These are phyloP conservation scores for Scutellaria barbata DNA, from an alignment of 257 asterid species.

Conservation along the genomic window DNA sequence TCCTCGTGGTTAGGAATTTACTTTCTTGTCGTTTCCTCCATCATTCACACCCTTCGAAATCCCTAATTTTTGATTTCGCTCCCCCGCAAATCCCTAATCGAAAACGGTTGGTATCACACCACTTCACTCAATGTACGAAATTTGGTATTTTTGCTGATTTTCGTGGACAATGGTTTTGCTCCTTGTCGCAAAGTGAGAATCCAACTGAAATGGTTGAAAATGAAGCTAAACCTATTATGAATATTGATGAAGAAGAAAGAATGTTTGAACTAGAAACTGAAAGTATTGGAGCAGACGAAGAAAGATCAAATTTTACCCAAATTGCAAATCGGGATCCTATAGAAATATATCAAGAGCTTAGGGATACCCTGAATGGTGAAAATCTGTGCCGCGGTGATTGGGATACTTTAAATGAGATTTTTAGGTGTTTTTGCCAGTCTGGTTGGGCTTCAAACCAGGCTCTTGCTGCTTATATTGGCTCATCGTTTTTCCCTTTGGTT, in stretches of 20 bases:
- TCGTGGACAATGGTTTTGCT: slow-evolving; percentile 44
- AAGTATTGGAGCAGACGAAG: slow-evolving; percentile 31
- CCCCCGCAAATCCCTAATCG: slow-evolving; percentile 28
- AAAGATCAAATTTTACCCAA: slow-evolving; percentile 39
- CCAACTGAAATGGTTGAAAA: slow-evolving; percentile 30
- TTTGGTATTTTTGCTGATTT: slow-evolving; percentile 32
- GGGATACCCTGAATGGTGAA: slow-evolving; percentile 37
- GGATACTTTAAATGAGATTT: slow-evolving; percentile 59
- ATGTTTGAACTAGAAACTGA: slow-evolving; percentile 24
- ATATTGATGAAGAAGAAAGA: slow-evolving; percentile 37
- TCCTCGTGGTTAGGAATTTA: slow-evolving; percentile 37
- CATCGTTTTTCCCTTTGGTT: slow-evolving; percentile 75
- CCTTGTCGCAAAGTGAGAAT: slow-evolving; percentile 41
- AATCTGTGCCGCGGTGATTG: slow-evolving; percentile 51
- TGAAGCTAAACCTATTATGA: slow-evolving; percentile 34
- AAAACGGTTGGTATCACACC: slow-evolving; percentile 31
- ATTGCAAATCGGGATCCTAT: slow-evolving; percentile 58
- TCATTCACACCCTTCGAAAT: slow-evolving; percentile 36
- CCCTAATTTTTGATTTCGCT: slow-evolving; percentile 32
- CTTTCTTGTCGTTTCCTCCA: slow-evolving; percentile 44
- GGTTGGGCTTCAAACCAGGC: slow-evolving; percentile 92
- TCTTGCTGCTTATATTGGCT: slow-evolving; percentile 78
- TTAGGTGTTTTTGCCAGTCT: slow-evolving; percentile 60
- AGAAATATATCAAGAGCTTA: slow-evolving; percentile 68
- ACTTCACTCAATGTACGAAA: slow-evolving; percentile 28